These are phyloP conservation scores for Mortierella sp. DNA, from an alignment of 371 early-diverging fungal species.

Conservation along the genomic window DNA sequence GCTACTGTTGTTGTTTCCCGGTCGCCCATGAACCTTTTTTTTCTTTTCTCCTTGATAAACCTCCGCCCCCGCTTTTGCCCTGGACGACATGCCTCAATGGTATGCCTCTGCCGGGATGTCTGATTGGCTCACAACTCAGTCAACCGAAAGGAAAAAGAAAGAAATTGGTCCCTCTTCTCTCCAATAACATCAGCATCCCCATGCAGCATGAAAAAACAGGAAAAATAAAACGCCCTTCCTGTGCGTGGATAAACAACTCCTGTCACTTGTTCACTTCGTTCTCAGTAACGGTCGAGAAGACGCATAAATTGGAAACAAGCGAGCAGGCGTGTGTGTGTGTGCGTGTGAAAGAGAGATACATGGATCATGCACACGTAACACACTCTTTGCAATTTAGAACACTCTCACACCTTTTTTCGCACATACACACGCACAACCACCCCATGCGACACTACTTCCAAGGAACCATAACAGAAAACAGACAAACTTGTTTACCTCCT, in stretches of 20 bases:
- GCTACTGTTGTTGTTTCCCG: background rate
- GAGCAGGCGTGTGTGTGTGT: too few species aligned
- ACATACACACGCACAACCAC: background rate
- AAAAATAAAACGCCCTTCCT: background rate
- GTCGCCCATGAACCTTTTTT: background rate
- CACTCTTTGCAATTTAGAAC: background rate
- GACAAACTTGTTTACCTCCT: slow-evolving; percentile 67
- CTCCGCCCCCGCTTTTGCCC: background rate
- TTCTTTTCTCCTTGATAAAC: background rate
- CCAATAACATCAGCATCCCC: background rate
- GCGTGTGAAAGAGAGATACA: too few species aligned
- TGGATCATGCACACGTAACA: background rate
- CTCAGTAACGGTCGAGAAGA: slow-evolving; percentile 10
- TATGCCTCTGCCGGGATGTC: slow-evolving; percentile 3
- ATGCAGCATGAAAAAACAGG: background rate
- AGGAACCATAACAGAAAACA: background rate
- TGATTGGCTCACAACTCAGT: slow-evolving; percentile 4
- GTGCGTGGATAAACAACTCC: background rate
- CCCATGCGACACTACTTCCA: background rate
- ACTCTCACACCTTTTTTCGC: background rate
- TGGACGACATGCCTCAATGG: slow-evolving; percentile 3
- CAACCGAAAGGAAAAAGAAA: background rate
- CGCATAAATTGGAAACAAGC: background rate
- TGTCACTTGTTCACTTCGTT: background rate
- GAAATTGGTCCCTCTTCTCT: background rate